Evolutionary conservation across 75 land plant species (phyloP).

Genomic region (Pinus tabuliformis): DNA sequence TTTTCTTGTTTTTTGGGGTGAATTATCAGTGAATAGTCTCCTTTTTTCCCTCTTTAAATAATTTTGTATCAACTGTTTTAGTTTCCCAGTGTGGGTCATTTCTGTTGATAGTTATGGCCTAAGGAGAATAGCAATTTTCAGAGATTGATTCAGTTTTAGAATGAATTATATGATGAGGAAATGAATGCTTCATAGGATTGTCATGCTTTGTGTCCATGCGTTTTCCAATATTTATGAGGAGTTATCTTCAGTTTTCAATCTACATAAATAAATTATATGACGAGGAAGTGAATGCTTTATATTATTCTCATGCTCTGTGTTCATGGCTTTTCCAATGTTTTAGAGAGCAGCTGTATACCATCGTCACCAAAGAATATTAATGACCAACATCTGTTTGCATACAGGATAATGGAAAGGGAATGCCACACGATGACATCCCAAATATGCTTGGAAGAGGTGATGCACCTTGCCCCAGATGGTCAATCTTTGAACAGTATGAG

Average conservation of each 20-base stretch:
- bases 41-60: neutral
- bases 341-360: neutral
- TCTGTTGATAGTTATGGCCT: neutral
- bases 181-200: no score
- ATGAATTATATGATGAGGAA: no score
- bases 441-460: conserved; percentile 99
- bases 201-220: no score
- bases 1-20: neutral
- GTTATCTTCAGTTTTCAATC: neutral
- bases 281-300: neutral
- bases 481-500: neutral
- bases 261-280: neutral
- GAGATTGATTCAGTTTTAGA: neutral
- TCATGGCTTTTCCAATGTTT: neutral
- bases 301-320: neutral
- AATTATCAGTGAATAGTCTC: neutral
- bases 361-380: neutral
- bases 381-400: conserved; percentile 11
- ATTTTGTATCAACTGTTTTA: neutral
- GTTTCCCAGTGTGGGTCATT: neutral
- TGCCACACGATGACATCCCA: conserved; percentile 99
- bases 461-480: neutral
- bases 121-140: neutral
- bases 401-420: conserved; percentile 98
- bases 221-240: no score